Base-by-base conservation (phyloP, 352 stramenopile genomes). In the Pythium volutum region DNA sequence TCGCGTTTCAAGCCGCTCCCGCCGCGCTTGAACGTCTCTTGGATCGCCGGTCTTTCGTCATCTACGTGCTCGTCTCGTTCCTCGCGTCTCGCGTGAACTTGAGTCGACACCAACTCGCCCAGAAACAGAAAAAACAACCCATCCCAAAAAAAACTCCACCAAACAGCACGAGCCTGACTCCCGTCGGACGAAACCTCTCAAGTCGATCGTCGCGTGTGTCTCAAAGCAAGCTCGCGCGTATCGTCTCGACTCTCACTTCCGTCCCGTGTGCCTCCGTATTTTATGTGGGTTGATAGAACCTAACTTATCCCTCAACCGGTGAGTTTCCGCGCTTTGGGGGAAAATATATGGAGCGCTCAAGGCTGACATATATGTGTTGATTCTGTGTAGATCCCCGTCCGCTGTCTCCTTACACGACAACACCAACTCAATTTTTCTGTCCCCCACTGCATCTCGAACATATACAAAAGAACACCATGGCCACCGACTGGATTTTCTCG, bases 401-500 rank as follows among this genome's bases (percentile, higher is more conserved):
- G 53, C 52, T 67, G 51, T 67, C 60, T 62, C 60, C 25, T 62
- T 62, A 62, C 60, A 67, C 52, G 60, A 67, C 60, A 67, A 67
- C 38, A 18, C 23, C 41, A 16, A 31, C 29, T 29, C 36, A 56
- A 46, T 50, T 69, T 16, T 59, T 20, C 52, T 51, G 23, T 31
- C 14, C 27, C 38, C 48, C 26, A 12, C 10, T 25, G 25, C 36
- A 16, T 27, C 34, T 34, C 33, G 10, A 39, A 36, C 49, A 47
- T 29, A 29, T 16, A 31, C 0, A 26, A 46, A 46, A 20, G 4
- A 54, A 20, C 22, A 67, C n/a, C 26, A 79, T 81, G 69, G 54
- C 74, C 45, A 78, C 74, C 57, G 79, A 94, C 61, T 93, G 86
- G 84, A 85, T 91, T 64, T 95, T 95, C 59, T 75, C 80, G 2